phyloP scores from a whole-genome alignment of 1,284 basidiomycete species.

The Sanguinoderma infundibulare region DNA sequence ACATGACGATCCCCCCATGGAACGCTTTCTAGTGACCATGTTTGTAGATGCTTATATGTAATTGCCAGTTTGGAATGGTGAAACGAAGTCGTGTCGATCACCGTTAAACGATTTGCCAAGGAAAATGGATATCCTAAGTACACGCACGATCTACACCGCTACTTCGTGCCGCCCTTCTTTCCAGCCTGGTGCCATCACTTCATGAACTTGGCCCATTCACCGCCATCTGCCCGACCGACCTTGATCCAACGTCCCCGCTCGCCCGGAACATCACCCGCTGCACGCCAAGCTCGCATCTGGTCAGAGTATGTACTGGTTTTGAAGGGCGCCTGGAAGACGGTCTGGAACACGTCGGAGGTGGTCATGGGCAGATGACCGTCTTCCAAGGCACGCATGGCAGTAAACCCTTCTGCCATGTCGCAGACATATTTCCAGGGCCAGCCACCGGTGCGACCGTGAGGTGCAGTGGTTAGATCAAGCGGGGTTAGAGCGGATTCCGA shows the following conservation, averaged over 20 bases:
- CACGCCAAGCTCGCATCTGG: not conserved
- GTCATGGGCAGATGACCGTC: not conserved
- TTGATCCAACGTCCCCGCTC: not conserved
- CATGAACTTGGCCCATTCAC: not conserved
- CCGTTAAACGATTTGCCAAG: too few relatives aligned
- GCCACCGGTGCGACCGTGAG: not conserved
- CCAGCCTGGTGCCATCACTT: not conserved
- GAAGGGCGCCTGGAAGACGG: not conserved
- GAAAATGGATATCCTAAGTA: too few relatives aligned
- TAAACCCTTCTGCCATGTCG: not conserved
- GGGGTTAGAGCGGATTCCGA: not conserved
- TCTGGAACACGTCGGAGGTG: not conserved
- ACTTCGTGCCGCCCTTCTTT: not conserved
- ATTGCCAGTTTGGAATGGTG: too few relatives aligned
- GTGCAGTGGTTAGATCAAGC: not conserved
- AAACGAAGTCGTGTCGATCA: too few relatives aligned
- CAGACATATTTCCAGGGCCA: not conserved
- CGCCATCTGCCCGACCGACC: not conserved
- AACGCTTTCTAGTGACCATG: too few relatives aligned
- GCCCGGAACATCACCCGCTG: not conserved
- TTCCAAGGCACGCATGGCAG: not conserved
- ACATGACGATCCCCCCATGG: not conserved
- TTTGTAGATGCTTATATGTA: too few relatives aligned
- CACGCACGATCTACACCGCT: too few relatives aligned
- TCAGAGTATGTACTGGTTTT: not conserved